Percentiles rank a stretch among this genome's conserved stretches.
Evolutionary conservation across 805 yeast species (phyloP).

Genomic region (Yarrowia porcina): DNA sequence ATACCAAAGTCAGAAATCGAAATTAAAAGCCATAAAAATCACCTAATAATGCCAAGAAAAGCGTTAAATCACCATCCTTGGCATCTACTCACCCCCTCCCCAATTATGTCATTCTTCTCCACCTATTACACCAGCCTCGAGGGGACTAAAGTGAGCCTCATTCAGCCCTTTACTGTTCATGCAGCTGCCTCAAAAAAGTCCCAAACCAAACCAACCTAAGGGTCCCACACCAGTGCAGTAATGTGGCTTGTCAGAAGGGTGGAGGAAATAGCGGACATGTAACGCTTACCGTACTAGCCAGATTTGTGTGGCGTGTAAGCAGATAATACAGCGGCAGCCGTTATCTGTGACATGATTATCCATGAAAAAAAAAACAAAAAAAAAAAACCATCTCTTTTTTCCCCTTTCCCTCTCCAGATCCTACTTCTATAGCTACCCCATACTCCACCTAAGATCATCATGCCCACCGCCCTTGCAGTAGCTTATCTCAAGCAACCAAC

Average conservation of each 20-base stretch:
- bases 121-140: background rate
- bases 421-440: background rate
- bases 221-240: too few species aligned
- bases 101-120: background rate
- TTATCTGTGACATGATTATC: too few species aligned
- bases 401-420: background rate
- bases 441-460: background rate
- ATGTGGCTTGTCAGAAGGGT: background rate
- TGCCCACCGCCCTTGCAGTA: conserved; percentile 10
- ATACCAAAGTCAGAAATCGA: too few species aligned
- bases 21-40: too few species aligned
- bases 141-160: background rate
- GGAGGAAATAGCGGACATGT: conserved; percentile 15
- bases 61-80: too few species aligned
- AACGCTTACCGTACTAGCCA: background rate
- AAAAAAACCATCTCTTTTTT: background rate
- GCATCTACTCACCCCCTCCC: background rate
- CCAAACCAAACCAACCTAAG: too few species aligned
- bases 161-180: background rate
- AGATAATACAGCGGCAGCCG: too few species aligned
- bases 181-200: background rate
- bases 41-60: too few species aligned
- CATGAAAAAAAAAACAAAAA: too few species aligned
- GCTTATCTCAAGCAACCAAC: background rate
- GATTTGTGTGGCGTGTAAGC: too few species aligned